phyloP scores from a whole-genome alignment of 2,329 filamentous ascomycete genomes.

The Monascus ruber region DNA sequence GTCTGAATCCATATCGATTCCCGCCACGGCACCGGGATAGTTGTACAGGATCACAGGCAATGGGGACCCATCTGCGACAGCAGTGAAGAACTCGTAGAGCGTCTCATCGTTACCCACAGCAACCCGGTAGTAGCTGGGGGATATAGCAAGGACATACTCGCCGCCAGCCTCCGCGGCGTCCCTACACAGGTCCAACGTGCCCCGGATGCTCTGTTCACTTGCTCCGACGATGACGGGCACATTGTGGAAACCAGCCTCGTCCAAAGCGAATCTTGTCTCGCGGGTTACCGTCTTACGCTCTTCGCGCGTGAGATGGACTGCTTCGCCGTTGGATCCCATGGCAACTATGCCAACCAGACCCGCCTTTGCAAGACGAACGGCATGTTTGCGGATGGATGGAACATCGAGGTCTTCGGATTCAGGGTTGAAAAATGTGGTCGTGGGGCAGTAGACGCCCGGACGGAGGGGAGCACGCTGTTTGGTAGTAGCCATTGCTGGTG shows the following conservation, averaged over 20 bases:
- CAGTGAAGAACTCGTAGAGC: constrained; percentile 60
- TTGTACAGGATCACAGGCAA: constrained; percentile 81
- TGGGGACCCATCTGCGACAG: constrained; percentile 63
- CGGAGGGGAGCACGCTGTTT: constrained; percentile 50
- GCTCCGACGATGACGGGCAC: constrained; percentile 76
- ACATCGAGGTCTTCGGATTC: constrained; percentile 78
- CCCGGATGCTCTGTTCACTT: constrained; percentile 68
- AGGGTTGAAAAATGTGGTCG: constrained; percentile 81
- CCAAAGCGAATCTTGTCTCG: constrained; percentile 69
- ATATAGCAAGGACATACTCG: constrained; percentile 68
- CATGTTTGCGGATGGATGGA: constrained; percentile 66
- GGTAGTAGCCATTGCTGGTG: constrained; percentile 4
- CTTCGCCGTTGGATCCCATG: constrained; percentile 87
- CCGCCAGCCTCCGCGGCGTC: constrained; percentile 58
- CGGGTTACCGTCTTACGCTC: constrained; percentile 66
- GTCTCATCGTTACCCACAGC: constrained; percentile 60
- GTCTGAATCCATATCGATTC: constrained; percentile 84
- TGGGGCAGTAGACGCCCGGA: constrained; percentile 76
- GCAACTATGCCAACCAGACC: constrained; percentile 73
- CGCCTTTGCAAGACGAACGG: constrained; percentile 62
- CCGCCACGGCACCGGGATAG: constrained; percentile 76
- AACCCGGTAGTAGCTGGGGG: constrained; percentile 71
- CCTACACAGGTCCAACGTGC: constrained; percentile 64
- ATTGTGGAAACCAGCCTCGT: constrained; percentile 63
- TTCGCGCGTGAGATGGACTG: constrained; percentile 66